Evolutionary conservation across 306 rosid genomes (phyloP).

Genomic region (Trifolium repens): DNA sequence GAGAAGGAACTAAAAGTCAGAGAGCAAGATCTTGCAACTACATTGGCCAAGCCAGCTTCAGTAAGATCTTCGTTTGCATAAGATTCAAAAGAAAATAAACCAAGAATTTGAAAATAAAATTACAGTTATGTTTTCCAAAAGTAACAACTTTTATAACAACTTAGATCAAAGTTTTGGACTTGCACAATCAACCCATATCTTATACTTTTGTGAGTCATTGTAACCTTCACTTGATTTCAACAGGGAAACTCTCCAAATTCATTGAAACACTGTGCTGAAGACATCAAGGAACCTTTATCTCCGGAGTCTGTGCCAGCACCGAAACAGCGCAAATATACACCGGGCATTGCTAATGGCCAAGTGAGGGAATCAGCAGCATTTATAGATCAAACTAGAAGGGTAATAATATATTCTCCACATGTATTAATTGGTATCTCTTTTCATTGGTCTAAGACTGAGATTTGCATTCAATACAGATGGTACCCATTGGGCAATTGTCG

Average conservation of each 20-base stretch:
- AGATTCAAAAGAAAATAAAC: slow-evolving; percentile 27
- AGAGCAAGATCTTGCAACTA: slow-evolving; percentile 71
- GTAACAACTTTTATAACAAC: no score
- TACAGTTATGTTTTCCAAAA: background rate
- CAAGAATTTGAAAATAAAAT: slow-evolving; percentile 15
- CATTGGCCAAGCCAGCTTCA: slow-evolving; percentile 70
- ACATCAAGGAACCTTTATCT: slow-evolving; percentile 64
- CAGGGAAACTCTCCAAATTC: slow-evolving; percentile 70
- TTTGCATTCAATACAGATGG: slow-evolving; percentile 70
- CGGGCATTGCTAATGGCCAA: slow-evolving; percentile 82
- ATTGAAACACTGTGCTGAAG: slow-evolving; percentile 71
- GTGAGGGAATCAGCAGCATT: slow-evolving; percentile 77
- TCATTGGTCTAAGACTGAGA: slow-evolving; percentile 37
- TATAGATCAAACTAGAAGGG: slow-evolving; percentile 80
- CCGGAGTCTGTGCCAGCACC: slow-evolving; percentile 85
- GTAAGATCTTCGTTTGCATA: slow-evolving; percentile 56
- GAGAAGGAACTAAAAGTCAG: slow-evolving; percentile 90
- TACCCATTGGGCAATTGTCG: slow-evolving; percentile 83
- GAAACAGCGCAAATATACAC: slow-evolving; percentile 84
- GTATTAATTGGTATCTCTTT: slow-evolving; percentile 34
- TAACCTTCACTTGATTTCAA: slow-evolving; percentile 43
- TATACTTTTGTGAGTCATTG: slow-evolving; percentile 20
- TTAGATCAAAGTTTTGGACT: no score
- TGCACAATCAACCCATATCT: background rate
- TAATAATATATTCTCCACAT: slow-evolving; percentile 41